Evolutionary conservation across 768 basidiomycete species (phyloP).

Genomic region (Russula emetica): DNA sequence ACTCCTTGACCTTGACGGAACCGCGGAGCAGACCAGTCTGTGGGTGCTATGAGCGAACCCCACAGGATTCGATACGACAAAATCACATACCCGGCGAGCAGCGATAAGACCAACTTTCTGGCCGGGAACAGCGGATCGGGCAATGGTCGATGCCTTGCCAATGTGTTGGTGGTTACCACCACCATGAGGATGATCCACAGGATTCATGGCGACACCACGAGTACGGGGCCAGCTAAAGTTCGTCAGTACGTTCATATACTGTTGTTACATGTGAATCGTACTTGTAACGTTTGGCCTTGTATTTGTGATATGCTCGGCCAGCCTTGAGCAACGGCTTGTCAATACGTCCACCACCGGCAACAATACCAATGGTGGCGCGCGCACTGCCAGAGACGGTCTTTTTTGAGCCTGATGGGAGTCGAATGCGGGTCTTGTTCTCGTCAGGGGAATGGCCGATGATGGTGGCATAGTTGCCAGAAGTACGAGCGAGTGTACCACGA

Average conservation of each 20-base stretch:
- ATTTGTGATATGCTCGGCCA: slow-evolving; percentile 92
- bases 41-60: slow-evolving; percentile 5
- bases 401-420: slow-evolving; percentile 92
- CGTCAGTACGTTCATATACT: not conserved
- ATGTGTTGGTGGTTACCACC: slow-evolving; percentile 99
- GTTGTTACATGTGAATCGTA: slow-evolving; percentile 34
- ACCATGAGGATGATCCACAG: slow-evolving; percentile 97
- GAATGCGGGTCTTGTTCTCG: slow-evolving; percentile 91
- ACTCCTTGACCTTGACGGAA: slow-evolving; percentile 98
- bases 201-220: slow-evolving; percentile 99
- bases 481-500: slow-evolving; percentile 94
- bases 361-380: slow-evolving; percentile 92
- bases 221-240: slow-evolving; percentile 82
- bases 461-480: slow-evolving; percentile 98
- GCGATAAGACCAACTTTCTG: slow-evolving; percentile 99
- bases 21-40: slow-evolving; percentile 97
- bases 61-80: slow-evolving; percentile 7
- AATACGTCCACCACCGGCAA: slow-evolving; percentile 98
- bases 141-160: slow-evolving; percentile 97
- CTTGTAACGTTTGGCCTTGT: slow-evolving; percentile 99
- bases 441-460: slow-evolving; percentile 96
- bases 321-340: slow-evolving; percentile 99
- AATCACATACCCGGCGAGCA: slow-evolving; percentile 75
- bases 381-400: slow-evolving; percentile 85
- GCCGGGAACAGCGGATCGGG: slow-evolving; percentile 94